Evolutionary conservation across 2,329 filamentous ascomycete genomes (phyloP), one percentile per base, ranked within the genome.

Genomic region (Epichloe baconii): DNA sequence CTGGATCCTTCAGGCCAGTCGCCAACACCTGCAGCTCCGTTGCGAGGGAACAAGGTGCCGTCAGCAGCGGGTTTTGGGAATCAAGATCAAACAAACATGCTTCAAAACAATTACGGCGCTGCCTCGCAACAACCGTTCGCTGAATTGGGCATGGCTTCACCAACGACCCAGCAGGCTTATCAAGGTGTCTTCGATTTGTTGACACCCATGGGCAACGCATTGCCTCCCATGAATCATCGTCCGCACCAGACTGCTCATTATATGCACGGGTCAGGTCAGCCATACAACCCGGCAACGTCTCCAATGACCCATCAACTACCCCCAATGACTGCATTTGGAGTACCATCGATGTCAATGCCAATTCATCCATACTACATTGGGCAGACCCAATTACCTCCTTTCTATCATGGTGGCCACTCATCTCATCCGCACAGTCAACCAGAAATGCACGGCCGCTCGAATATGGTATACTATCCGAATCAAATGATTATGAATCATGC

Each of bases 181-280:
- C 57, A 59, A 45, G 66, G 56, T 4, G 62, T 67, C 7, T 78
- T 74, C 61, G 74, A 73, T 56, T 75, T 78, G 74, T 75, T 78
- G 74, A 62, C 58, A 19, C 55, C 64, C 15, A 69, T 79, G 66
- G 63, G 64, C 34, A 69, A 65, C 55, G 61, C 71, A 47, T 63
- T 78, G 34, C 74, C 75, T 0, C 66, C 68, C 36, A 54, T 62
- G 23, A 61, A 59, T 6, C 74, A 71, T 57, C 67, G 67, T 52
- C 62, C 64, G 34, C 36, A 48, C 7, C 48, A 53, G 8, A 10
- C 48, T 43, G 62, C 60, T 8, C 70, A 69, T 42, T 69, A 70
- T 48, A 58, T 62, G 41, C 66, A 66, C 36, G 62, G 60, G 35
- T 59, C 59, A 41, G 3, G 12, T 7, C 67, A 65, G 43, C 66